Evolutionary conservation across 345 rosid genomes (phyloP).

Genomic region (Eucalyptus cloeziana): DNA sequence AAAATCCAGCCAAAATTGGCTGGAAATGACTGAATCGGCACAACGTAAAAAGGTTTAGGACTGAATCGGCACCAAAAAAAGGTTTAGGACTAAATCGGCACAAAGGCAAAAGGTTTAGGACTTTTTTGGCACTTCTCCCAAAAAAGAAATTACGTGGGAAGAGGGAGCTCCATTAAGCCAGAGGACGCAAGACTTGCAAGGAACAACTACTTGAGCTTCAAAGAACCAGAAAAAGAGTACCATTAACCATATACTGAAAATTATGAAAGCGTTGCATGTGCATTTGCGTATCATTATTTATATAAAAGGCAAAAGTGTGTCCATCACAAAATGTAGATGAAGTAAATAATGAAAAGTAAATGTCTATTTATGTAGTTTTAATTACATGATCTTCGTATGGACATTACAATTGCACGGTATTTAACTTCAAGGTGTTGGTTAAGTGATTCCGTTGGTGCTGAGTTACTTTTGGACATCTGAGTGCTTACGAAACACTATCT

Average conservation of each 20-base stretch:
- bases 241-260: neutral
- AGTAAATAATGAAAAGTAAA: neutral
- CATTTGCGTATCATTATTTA: no score
- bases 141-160: neutral
- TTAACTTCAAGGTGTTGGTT: neutral
- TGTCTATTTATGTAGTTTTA: neutral
- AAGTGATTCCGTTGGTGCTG: neutral
- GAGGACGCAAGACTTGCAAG: neutral
- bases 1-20: no score
- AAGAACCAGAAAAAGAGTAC: neutral
- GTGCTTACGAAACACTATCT: neutral
- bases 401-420: neutral
- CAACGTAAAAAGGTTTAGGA: no score
- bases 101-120: no score
- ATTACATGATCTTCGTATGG: no score
- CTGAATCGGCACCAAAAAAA: no score
- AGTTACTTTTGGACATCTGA: no score
- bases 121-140: no score
- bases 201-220: neutral
- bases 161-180: neutral
- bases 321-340: no score
- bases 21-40: no score
- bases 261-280: neutral
- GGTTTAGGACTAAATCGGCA: no score
- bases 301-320: no score